phyloP scores from a whole-genome alignment of 768 basidiomycete genomes.

The Auricularia sp. region DNA sequence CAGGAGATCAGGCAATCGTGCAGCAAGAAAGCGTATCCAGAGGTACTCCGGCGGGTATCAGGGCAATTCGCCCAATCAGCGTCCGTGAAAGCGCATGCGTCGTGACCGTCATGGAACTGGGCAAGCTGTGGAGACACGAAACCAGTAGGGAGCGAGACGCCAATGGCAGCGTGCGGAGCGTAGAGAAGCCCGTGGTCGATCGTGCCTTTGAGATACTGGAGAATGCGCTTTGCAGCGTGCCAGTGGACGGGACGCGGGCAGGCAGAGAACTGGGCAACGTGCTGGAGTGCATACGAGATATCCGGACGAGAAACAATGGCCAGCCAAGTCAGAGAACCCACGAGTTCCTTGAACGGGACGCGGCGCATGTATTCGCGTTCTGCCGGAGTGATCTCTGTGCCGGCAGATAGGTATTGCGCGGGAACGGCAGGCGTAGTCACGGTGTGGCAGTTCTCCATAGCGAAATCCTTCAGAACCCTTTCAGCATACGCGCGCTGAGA shows the following conservation, averaged over 20 bases:
- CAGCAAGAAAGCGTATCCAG: conserved; percentile 3
- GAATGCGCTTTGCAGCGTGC: neutral
- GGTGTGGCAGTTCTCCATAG: neutral
- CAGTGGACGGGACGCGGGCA: neutral
- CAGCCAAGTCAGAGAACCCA: conserved; percentile 1
- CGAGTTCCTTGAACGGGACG: conserved; percentile 5
- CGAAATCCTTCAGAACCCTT: neutral
- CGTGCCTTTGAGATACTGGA: conserved; percentile 1
- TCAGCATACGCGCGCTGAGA: conserved; percentile 3
- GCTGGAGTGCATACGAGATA: conserved; percentile 2
- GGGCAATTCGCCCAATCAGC: neutral
- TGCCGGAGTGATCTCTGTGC: neutral
- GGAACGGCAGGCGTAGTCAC: neutral
- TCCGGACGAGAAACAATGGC: conserved; percentile 2
- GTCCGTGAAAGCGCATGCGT: too few species aligned
- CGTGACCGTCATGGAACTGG: neutral
- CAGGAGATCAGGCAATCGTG: neutral
- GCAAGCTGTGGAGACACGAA: too few species aligned
- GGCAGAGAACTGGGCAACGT: neutral
- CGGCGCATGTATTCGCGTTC: neutral
- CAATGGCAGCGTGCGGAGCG: neutral
- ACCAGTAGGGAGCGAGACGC: too few species aligned
- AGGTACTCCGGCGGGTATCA: conserved; percentile 1
- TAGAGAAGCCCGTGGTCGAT: neutral
- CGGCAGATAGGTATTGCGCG: neutral